Base-by-base conservation (phyloP, 805 yeast species). In the Hanseniaspora pseudoguilliermondii region DNA sequence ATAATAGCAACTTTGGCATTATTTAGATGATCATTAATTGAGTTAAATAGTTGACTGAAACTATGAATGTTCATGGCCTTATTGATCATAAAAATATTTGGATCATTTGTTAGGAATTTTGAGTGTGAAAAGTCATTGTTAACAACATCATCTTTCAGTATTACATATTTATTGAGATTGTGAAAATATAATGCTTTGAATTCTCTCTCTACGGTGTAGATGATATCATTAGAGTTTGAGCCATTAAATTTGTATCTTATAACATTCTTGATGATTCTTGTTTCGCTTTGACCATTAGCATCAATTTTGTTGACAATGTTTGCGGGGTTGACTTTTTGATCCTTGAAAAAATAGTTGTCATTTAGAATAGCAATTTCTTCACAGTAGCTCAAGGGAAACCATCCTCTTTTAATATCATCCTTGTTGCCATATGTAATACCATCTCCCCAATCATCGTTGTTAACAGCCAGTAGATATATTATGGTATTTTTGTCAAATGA, bases 321-420 rank as follows among this genome's bases (percentile, higher is more conserved):
- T 11, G 50, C 38, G 16, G 34, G 25, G 38, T 47, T 56, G 9
- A 49, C 47, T 8, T 36, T 40, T 50, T 47, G 39, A 18, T 42
- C 29, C 15, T 54, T 29, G 27, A n/a, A 39, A n/a, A 36, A 41
- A 40, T 39, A 47, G 44, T 48, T 40, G 38, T 46, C 43, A 47
- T 49, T 52, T 23, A 54, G n/a, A 16, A 53, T 46, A 11, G 21
- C 23, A 18, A 53, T 42, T 21, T 16, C 39, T 18, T 51, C 32
- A 35, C 51, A 53, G 66, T 76, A 82, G 57, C 76, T 78, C 49
- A 77, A 77, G 18, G 95, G 95, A 70, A 88, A 86, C 95, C 95
- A 88, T 61, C 96, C 96, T 64, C 95, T 49, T 16, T 39, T 38
- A 8, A 55, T 15, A 7, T 74, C 41, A 65, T 63, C 6, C 67